phyloP scores from a whole-genome alignment of 345 rosid genomes.

The Erysimum cheiranthoides region DNA sequence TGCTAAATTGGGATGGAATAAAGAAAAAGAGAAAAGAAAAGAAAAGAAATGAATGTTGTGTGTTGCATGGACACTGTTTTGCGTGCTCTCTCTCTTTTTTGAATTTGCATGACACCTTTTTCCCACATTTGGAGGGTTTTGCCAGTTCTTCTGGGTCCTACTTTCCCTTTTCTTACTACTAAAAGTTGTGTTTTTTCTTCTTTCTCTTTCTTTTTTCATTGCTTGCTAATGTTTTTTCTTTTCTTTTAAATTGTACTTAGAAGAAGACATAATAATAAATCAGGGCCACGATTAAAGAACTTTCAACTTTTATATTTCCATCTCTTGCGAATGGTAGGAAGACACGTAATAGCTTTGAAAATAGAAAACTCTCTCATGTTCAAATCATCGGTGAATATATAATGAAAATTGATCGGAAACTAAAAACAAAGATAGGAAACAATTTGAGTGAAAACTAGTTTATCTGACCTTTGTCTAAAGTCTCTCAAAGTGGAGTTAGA shows the following conservation, averaged over 20 bases:
- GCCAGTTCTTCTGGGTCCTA: conserved; percentile 40
- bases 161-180: conserved; percentile 41
- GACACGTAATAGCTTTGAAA: no score
- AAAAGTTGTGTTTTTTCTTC: conserved; percentile 11
- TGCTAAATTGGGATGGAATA: conserved; percentile 53
- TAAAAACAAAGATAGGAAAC: background rate
- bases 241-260: background rate
- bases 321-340: no score
- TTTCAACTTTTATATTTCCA: no score
- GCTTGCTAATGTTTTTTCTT: background rate
- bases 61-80: conserved; percentile 63
- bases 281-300: no score
- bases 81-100: conserved; percentile 46
- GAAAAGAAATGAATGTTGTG: conserved; percentile 54
- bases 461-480: no score
- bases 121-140: conserved; percentile 54
- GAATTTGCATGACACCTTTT: conserved; percentile 52
- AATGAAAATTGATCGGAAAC: no score
- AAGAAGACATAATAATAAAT: background rate
- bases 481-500: no score
- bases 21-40: conserved; percentile 39
- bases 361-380: no score
- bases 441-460: no score
- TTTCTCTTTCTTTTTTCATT: background rate
- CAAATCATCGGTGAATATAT: no score